Evolutionary conservation across 2,329 filamentous ascomycete species (phyloP), one percentile per base, ranked within the genome.

Genomic region (Phialophora macrospora): DNA sequence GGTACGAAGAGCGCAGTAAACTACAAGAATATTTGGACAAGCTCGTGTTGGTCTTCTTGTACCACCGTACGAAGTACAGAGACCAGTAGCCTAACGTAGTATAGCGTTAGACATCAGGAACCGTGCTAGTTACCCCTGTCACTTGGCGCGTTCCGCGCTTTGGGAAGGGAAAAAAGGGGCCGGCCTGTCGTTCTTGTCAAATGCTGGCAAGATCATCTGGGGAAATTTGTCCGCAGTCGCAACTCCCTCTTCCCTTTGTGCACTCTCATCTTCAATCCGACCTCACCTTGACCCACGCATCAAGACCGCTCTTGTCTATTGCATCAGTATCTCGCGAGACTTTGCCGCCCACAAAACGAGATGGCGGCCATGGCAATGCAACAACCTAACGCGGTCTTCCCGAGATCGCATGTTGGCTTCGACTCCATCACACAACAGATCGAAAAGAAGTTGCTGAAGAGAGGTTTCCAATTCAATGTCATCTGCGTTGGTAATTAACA

Each of bases 371-470:
- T 68, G 62, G 65, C 68, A 55, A 68, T 81, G 75, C 70, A 72
- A 14, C 75, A 76, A 62, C 74, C 74, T 62, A 83, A 83, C 72
- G 77, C 81, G 14, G 86, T 90, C 79, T 95, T 92, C 82, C 95
- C 95, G 77, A 90, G 95, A 80, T 96, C 90, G 90, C 95, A 98
- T 86, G 95, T 99, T 81, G 95, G 95, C 88, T 99, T 99, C 85
- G 95, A 99, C 85, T 97, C 93, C 85, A 99, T 99, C 86, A 99
- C 95, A 75, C 93, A 90, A 74, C 95, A 99, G 86, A 99, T 99
- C 76, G 95, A 99, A 89, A 91, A 92, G 84, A 99, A 99, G 90
- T 90, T 98, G 79, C 82, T 99, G 84, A 99, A 99, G 88, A 93
- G 95, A 83, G 95, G 95, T 75, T 99, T 99, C 83, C 95, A 99